phyloP scores from a whole-genome alignment of 371 early-diverging fungal genomes.

The Apophysomyces variabilis region DNA sequence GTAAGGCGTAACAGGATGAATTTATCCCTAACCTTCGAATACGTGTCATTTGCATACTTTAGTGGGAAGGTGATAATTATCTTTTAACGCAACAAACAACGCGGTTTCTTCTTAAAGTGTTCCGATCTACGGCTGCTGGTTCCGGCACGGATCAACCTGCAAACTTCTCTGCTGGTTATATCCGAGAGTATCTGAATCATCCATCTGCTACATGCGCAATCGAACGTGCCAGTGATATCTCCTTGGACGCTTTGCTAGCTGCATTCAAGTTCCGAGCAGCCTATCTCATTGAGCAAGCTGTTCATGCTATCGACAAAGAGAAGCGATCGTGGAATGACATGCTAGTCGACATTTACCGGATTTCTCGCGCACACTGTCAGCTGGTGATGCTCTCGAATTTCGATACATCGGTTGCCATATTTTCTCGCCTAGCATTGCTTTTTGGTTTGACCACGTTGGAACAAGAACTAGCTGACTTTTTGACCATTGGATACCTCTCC shows the following conservation, averaged over 20 bases:
- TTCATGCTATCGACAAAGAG: slow-evolving; percentile 40
- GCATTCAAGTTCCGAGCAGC: slow-evolving; percentile 49
- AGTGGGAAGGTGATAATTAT: slow-evolving; percentile 82
- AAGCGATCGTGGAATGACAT: slow-evolving; percentile 51
- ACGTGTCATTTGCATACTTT: slow-evolving; percentile 13
- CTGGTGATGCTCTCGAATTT: slow-evolving; percentile 65
- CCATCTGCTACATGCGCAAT: slow-evolving; percentile 51
- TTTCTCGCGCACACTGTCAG: slow-evolving; percentile 72
- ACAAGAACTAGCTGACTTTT: slow-evolving; percentile 65
- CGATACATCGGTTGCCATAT: slow-evolving; percentile 17
- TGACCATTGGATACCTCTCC: slow-evolving; percentile 58
- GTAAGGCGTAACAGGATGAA: neutral
- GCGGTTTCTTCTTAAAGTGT: slow-evolving; percentile 68
- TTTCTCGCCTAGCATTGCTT: slow-evolving; percentile 24
- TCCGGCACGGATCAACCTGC: slow-evolving; percentile 35
- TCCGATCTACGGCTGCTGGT: slow-evolving; percentile 45
- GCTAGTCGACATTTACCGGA: slow-evolving; percentile 58
- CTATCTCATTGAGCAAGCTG: slow-evolving; percentile 41
- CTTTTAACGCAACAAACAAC: slow-evolving; percentile 79
- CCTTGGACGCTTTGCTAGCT: slow-evolving; percentile 35
- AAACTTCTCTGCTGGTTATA: slow-evolving; percentile 49
- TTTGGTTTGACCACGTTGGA: slow-evolving; percentile 63
- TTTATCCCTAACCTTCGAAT: neutral
- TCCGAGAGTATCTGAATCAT: slow-evolving; percentile 48
- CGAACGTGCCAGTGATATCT: slow-evolving; percentile 27